Evolutionary conservation across 1,284 basidiomycete species (phyloP), one percentile per base, ranked within the genome.

Genomic region (Nidula niveotomentosa): DNA sequence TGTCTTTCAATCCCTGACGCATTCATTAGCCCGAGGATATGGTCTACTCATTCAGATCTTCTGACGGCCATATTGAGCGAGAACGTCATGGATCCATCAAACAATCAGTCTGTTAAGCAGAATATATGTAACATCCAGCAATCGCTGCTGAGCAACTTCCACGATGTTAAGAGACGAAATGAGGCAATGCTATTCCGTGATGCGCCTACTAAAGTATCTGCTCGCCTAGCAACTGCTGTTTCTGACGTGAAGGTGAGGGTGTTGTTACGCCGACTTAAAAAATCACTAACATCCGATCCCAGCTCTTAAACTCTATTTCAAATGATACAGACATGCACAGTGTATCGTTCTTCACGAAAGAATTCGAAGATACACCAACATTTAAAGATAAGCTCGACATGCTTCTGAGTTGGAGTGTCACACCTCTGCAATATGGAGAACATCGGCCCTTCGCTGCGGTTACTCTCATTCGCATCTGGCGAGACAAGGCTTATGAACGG

Each of bases 361-460:
- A 71, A 54, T 59, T 66, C 5, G 75, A 77, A 33, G 77, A 76
- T 61, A 74, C 72, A 30, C 69, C 70, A 2, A 69, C 67, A 12
- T 88, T 91, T 60, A 69, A 76, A n/a, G 78, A 79, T 55, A 94
- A 94, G 67, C 78, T 95, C 17, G 86, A 91, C 61, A 84, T 89
- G 53, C 79, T 96, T 2, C 79, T 96, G 30, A 91, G 90, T 0
- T 96, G 94, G 94, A 86, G 88, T 58, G 88, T 94, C 53, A 92
- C 92, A 0, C 82, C 88, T 6, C 77, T 91, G 34, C 92, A 94
- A 68, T 91, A 91, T 53, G 93, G 93, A 2, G 84, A 90, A 45
- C 94, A 95, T 64, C 83, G 94, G 18, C 86, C 91, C 3, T 92
- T 91, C 61, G 91, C 87, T 12, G 91, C 88, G 0, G 85, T 86